These are phyloP conservation scores for Wallemia ichthyophaga DNA, from an alignment of 1,284 basidiomycete genomes.

Conservation along the genomic window DNA sequence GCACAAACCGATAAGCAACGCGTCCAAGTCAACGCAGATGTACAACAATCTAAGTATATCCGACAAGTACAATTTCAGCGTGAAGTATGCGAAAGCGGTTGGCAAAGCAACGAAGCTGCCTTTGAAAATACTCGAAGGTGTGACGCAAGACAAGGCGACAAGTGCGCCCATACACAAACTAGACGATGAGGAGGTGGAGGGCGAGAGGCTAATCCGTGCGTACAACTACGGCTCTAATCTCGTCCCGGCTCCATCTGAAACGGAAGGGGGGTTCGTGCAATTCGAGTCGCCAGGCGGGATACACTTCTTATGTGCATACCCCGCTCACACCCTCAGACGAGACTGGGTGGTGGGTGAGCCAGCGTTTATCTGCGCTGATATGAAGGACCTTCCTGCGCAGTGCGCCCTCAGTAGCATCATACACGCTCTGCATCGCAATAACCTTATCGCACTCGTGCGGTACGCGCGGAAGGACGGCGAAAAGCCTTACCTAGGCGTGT, in stretches of 20 bases:
- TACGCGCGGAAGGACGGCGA: not conserved
- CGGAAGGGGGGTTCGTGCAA: slow-evolving; percentile 36
- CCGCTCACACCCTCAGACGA: slow-evolving; percentile 1
- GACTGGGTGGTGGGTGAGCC: not conserved
- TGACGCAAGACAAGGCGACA: not conserved
- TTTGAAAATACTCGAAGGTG: not conserved
- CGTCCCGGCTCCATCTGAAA: slow-evolving; percentile 34
- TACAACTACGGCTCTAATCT: slow-evolving; percentile 81
- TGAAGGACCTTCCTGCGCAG: not conserved
- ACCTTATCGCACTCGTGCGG: not conserved
- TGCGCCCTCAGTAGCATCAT: not conserved
- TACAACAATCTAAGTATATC: not conserved
- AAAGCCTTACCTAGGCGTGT: not conserved
- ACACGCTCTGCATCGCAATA: not conserved
- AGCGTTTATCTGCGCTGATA: not conserved
- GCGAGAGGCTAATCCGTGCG: slow-evolving; percentile 43
- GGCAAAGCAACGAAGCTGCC: not conserved
- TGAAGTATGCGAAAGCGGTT: not conserved
- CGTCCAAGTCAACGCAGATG: not conserved
- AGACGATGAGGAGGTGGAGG: slow-evolving; percentile 23
- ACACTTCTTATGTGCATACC: slow-evolving; percentile 64
- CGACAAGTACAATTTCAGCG: not conserved
- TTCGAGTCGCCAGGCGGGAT: slow-evolving; percentile 47
- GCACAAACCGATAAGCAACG: not conserved
- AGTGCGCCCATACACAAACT: not conserved